Conservation (phyloP, 1,139 yeast species). For the Saccharomyces hybrid region DNA sequence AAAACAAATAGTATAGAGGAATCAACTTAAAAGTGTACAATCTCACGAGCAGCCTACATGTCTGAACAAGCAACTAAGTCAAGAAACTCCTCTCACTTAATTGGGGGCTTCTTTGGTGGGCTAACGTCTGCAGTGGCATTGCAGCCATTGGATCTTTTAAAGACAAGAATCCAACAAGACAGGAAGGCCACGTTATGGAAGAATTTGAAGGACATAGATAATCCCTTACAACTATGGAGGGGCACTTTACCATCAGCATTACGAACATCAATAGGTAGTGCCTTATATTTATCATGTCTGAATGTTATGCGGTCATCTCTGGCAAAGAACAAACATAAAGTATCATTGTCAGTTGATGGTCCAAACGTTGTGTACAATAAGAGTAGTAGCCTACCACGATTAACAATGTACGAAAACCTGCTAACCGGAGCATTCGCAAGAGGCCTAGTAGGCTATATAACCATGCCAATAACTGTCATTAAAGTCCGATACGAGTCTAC, state of each 20-base stretch:
- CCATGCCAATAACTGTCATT: slow-evolving; percentile 96
- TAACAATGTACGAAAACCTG: slow-evolving; percentile 64
- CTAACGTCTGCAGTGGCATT: slow-evolving; percentile 70
- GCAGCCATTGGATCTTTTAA: slow-evolving; percentile 86
- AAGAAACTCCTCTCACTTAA: slow-evolving; percentile 42
- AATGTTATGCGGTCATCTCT: slow-evolving; percentile 53
- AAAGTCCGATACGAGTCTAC: slow-evolving; percentile 85
- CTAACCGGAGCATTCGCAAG: slow-evolving; percentile 73
- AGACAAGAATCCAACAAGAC: slow-evolving; percentile 82
- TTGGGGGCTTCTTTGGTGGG: slow-evolving; percentile 87
- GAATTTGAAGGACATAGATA: slow-evolving; percentile 43
- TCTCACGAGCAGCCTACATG: neutral
- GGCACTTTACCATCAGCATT: slow-evolving; percentile 89
- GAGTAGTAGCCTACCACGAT: slow-evolving; percentile 51
- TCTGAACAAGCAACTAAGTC: slow-evolving; percentile 7
- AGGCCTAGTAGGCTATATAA: slow-evolving; percentile 72
- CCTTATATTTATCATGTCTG: slow-evolving; percentile 68
- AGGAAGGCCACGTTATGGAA: slow-evolving; percentile 37
- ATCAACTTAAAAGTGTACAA: neutral
- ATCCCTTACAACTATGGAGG: slow-evolving; percentile 66
- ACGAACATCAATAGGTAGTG: slow-evolving; percentile 87
- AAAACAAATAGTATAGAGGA: neutral
- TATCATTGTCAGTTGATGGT: neutral
- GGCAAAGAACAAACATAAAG: slow-evolving; percentile 31
- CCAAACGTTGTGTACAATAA: slow-evolving; percentile 5